Evolutionary conservation across 345 rosid species (phyloP).

Genomic region (Pistacia atlantica): DNA sequence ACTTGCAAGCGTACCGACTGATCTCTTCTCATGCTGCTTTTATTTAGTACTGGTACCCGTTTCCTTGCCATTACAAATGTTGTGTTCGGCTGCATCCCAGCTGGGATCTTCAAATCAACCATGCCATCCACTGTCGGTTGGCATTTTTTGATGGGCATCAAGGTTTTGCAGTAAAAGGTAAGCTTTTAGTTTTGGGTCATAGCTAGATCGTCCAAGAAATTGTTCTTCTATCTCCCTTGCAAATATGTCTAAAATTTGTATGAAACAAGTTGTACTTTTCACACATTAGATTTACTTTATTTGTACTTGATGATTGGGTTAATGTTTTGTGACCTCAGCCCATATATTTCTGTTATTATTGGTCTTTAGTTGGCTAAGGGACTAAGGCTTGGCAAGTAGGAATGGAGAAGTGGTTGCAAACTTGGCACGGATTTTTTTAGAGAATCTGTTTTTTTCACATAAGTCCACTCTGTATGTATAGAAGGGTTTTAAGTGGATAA

Average conservation of each 20-base stretch:
- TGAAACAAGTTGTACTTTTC: too few species aligned
- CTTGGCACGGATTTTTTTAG: too few species aligned
- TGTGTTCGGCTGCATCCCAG: conserved; percentile 91
- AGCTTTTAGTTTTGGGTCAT: too few species aligned
- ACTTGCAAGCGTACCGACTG: conserved; percentile 97
- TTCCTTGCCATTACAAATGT: conserved; percentile 62
- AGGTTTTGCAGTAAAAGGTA: too few species aligned
- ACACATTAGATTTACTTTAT: too few species aligned
- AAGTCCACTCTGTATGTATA: background rate
- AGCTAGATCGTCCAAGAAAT: too few species aligned
- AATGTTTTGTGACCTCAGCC: background rate
- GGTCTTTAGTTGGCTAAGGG: background rate
- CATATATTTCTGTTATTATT: too few species aligned
- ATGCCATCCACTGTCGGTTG: conserved; percentile 77
- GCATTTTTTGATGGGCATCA: background rate
- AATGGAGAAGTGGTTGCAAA: background rate
- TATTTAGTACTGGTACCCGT: conserved; percentile 88
- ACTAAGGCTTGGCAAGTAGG: background rate
- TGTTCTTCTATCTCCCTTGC: too few species aligned
- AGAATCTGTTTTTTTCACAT: background rate
- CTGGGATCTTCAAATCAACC: conserved; percentile 86
- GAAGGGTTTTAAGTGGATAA: background rate
- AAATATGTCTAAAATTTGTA: too few species aligned
- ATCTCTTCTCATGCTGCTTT: conserved; percentile 89
- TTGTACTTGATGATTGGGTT: too few species aligned